phyloP scores from a whole-genome alignment of 2,329 filamentous ascomycete species.

The Pyricularia grisea region DNA sequence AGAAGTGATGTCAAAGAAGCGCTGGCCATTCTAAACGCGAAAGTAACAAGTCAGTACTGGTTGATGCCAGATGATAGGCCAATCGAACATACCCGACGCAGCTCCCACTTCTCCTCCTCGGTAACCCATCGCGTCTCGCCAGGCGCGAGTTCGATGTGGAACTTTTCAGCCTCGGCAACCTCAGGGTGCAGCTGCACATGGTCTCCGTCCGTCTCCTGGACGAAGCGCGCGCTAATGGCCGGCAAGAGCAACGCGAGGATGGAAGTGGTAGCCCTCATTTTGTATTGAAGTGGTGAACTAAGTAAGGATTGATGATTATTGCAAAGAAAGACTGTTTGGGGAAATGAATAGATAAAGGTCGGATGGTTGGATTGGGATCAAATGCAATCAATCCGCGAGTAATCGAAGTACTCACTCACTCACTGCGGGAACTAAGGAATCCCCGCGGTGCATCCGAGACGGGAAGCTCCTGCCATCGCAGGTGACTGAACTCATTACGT shows the following conservation, averaged over 20 bases:
- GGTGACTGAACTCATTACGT: neutral
- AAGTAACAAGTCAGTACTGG: neutral
- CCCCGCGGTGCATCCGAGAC: neutral
- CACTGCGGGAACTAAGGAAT: neutral
- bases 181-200: slow-evolving; percentile 39
- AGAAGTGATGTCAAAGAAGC: slow-evolving; percentile 93
- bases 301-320: neutral
- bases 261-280: slow-evolving; percentile 45
- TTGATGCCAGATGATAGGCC: neutral
- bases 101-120: slow-evolving; percentile 89
- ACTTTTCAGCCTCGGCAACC: slow-evolving; percentile 38
- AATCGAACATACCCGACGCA: slow-evolving; percentile 60
- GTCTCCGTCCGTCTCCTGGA: slow-evolving; percentile 41
- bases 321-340: neutral
- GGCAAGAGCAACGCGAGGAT: slow-evolving; percentile 46
- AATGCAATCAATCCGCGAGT: neutral
- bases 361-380: neutral
- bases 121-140: slow-evolving; percentile 80
- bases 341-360: neutral
- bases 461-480: neutral
- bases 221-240: slow-evolving; percentile 44
- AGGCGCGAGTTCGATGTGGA: slow-evolving; percentile 75
- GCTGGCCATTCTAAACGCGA: slow-evolving; percentile 59
- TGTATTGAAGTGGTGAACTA: slow-evolving; percentile 3
- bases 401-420: neutral